These are phyloP conservation scores for Casuarina equisetifolia DNA, from an alignment of 306 rosid genomes.

Conservation along the genomic window DNA sequence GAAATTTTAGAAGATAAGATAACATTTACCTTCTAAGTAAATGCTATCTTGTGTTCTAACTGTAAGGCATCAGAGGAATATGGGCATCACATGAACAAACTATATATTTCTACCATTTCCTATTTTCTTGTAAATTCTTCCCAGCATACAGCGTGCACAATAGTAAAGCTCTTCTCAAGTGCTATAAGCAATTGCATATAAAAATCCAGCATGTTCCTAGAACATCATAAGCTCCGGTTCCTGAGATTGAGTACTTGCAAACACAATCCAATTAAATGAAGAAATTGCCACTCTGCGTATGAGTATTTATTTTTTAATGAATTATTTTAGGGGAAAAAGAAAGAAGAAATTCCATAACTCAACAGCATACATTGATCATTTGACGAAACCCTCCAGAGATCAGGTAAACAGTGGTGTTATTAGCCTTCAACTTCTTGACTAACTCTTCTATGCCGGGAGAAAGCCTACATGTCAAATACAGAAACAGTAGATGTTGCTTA, in stretches of 20 bases:
- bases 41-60: neutral
- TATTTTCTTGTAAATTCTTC: neutral
- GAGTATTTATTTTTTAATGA: neutral
- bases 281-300: neutral
- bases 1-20: conserved; percentile 16
- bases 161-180: neutral
- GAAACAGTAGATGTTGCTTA: conserved; percentile 4
- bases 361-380: conserved; percentile 81
- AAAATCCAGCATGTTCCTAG: neutral
- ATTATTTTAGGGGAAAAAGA: neutral
- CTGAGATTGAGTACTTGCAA: neutral
- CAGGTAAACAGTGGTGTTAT: conserved; percentile 54
- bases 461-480: conserved; percentile 54
- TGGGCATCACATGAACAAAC: neutral
- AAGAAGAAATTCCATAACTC: neutral
- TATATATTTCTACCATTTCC: neutral
- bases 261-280: neutral
- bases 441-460: conserved; percentile 84
- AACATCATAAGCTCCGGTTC: neutral
- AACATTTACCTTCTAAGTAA: neutral
- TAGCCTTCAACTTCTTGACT: conserved; percentile 71
- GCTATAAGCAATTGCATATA: neutral
- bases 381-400: conserved; percentile 97
- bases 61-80: conserved; percentile 1
- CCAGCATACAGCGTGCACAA: conserved; percentile 2